These are phyloP conservation scores for Phaseolus coccineus DNA, from an alignment of 331 rosid species.

Conservation along the genomic window DNA sequence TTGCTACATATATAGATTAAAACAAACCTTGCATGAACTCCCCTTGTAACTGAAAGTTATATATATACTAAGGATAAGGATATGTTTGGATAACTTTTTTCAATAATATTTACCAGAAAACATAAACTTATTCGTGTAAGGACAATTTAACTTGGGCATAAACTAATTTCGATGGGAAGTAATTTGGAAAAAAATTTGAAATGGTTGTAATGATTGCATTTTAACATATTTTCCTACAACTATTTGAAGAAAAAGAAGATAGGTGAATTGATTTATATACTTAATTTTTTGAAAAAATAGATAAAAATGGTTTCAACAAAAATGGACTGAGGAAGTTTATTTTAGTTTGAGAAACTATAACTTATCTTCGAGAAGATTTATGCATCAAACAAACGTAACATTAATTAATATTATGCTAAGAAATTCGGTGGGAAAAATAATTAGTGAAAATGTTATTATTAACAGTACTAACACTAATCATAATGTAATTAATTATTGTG, in stretches of 20 bases:
- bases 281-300: background rate
- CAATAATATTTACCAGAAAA: background rate
- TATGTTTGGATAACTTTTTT: background rate
- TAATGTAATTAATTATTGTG: constrained; percentile 7
- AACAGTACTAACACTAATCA: background rate
- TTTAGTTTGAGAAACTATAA: too few species aligned
- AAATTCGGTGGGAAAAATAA: background rate
- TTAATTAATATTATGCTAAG: background rate
- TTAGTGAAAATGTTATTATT: constrained; percentile 13
- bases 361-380: too few species aligned
- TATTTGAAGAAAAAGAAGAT: background rate
- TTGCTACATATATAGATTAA: background rate
- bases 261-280: background rate
- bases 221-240: background rate
- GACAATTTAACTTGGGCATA: too few species aligned
- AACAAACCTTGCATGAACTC: background rate
- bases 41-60: background rate
- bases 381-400: background rate
- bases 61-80: too few species aligned
- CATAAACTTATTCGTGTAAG: too few species aligned
- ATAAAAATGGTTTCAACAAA: background rate
- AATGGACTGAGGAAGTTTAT: too few species aligned
- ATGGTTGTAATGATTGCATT: too few species aligned
- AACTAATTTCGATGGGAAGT: too few species aligned
- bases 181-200: too few species aligned